Conservation (phyloP, 805 yeast species). For the Schizosaccharomyces lindneri region DNA sequence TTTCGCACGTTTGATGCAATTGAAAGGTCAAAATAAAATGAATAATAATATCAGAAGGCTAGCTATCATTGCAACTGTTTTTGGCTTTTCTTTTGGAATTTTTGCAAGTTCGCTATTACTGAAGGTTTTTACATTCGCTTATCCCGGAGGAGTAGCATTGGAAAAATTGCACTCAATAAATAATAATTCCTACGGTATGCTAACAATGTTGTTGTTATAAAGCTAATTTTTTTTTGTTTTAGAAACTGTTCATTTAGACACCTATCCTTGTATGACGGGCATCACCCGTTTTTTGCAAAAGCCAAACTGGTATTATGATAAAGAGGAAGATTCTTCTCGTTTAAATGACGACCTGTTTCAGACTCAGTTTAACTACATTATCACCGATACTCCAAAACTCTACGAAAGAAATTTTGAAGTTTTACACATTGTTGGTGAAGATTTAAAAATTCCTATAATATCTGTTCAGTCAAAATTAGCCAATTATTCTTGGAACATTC, state of each 20-base stretch:
- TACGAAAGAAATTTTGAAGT: background rate
- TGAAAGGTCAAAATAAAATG: too few relatives aligned
- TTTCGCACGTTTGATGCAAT: conserved; percentile 11
- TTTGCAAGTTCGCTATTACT: conserved; percentile 23
- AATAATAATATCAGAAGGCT: background rate
- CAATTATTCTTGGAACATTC: background rate
- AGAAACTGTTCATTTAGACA: conserved; percentile 39
- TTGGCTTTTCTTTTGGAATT: background rate
- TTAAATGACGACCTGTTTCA: conserved; percentile 15
- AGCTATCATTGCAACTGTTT: conserved; percentile 9
- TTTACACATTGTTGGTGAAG: background rate
- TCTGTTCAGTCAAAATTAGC: background rate
- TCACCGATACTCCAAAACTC: conserved; percentile 7
- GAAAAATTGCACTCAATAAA: conserved; percentile 22
- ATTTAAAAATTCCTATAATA: background rate
- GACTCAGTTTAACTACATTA: background rate
- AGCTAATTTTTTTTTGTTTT: conserved; percentile 7
- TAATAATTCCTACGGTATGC: conserved; percentile 9
- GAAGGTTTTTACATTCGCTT: conserved; percentile 44
- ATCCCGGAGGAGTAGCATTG: conserved; percentile 74
- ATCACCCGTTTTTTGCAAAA: conserved; percentile 46
- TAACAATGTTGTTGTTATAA: background rate
- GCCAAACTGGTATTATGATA: conserved; percentile 34
- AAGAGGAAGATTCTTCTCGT: conserved; percentile 30
- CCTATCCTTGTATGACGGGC: conserved; percentile 72